Percentiles rank a stretch among this genome's conserved stretches.
Conservation (phyloP, 2,329 filamentous ascomycete species). For the Sphaerostilbella broomeana region DNA sequence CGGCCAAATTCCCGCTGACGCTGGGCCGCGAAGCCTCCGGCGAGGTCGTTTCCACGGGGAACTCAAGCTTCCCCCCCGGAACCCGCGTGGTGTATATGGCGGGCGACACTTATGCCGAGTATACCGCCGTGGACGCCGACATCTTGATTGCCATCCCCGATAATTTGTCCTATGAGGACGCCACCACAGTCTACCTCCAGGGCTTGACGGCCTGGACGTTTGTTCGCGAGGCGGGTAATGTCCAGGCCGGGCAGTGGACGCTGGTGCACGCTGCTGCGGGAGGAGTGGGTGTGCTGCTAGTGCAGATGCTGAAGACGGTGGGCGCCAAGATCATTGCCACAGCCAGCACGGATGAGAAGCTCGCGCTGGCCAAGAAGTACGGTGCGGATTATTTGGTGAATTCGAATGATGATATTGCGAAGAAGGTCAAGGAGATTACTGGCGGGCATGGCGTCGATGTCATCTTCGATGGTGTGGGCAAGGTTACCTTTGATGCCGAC, state of each 20-base stretch:
- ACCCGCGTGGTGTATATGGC: slow-evolving; percentile 67
- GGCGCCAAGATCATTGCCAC: slow-evolving; percentile 77
- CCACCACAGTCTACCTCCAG: slow-evolving; percentile 67
- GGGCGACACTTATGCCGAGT: slow-evolving; percentile 48
- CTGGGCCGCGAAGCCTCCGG: slow-evolving; percentile 77
- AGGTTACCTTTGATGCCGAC: slow-evolving; percentile 73
- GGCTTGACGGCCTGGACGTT: slow-evolving; percentile 78
- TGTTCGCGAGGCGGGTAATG: slow-evolving; percentile 67
- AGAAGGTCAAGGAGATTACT: slow-evolving; percentile 61
- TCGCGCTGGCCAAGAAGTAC: slow-evolving; percentile 58
- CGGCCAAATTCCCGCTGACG: slow-evolving; percentile 60
- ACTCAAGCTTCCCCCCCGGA: slow-evolving; percentile 53
- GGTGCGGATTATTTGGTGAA: slow-evolving; percentile 69
- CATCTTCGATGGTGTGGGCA: slow-evolving; percentile 82
- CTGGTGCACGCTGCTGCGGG: slow-evolving; percentile 83
- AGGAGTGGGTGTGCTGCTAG: slow-evolving; percentile 69
- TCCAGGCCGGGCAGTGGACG: slow-evolving; percentile 71
- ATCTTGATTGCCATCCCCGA: slow-evolving; percentile 59
- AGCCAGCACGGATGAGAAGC: slow-evolving; percentile 66
- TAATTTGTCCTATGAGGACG: slow-evolving; percentile 52
- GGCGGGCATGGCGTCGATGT: slow-evolving; percentile 65
- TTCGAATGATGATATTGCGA: slow-evolving; percentile 55
- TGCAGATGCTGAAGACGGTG: slow-evolving; percentile 64
- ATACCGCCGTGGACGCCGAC: slow-evolving; percentile 45
- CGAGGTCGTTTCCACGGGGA: slow-evolving; percentile 55